A percentile compares a stretch with the other conserved stretches of the same genome.
These are phyloP conservation scores for Pseudogymnoascus sp. DNA, from an alignment of 2,329 filamentous ascomycete genomes.

Conservation along the genomic window DNA sequence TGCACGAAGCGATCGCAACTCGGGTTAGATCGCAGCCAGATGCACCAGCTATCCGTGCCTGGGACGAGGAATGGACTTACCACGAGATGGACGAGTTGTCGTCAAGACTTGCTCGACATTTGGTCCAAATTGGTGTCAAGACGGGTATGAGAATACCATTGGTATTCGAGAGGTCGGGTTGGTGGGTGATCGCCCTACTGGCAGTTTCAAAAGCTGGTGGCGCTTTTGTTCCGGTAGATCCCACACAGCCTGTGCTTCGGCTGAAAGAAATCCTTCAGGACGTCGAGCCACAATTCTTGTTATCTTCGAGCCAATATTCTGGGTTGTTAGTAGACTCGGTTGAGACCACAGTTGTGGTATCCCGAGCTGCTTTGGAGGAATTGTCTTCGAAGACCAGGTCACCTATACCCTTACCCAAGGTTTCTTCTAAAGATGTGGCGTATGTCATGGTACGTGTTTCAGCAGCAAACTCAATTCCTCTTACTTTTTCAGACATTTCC, in stretches of 20 bases:
- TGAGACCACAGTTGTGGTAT: background rate
- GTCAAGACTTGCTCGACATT: constrained; percentile 13
- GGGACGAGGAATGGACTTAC: constrained; percentile 19
- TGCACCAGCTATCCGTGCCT: constrained; percentile 16
- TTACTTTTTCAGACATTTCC: too few relatives aligned
- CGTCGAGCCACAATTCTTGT: background rate
- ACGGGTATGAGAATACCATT: constrained; percentile 16
- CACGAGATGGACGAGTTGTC: constrained; percentile 14
- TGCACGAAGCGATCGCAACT: constrained; percentile 11
- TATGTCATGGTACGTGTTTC: background rate
- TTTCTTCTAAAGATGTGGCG: background rate
- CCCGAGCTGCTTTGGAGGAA: background rate
- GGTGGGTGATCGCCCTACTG: constrained; percentile 18
- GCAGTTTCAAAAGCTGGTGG: constrained; percentile 22
- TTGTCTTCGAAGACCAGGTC: background rate
- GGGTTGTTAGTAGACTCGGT: background rate
- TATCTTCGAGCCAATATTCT: background rate
- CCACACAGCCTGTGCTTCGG: constrained; percentile 19
- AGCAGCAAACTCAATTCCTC: too few relatives aligned
- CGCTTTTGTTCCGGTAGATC: constrained; percentile 24
- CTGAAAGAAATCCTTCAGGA: constrained; percentile 15
- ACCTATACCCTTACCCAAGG: background rate
- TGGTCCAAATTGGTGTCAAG: constrained; percentile 12
- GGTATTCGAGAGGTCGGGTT: constrained; percentile 21
- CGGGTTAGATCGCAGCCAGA: constrained; percentile 12